phyloP scores from a whole-genome alignment of 768 basidiomycete species.

The Cystoderma amianthinum region DNA sequence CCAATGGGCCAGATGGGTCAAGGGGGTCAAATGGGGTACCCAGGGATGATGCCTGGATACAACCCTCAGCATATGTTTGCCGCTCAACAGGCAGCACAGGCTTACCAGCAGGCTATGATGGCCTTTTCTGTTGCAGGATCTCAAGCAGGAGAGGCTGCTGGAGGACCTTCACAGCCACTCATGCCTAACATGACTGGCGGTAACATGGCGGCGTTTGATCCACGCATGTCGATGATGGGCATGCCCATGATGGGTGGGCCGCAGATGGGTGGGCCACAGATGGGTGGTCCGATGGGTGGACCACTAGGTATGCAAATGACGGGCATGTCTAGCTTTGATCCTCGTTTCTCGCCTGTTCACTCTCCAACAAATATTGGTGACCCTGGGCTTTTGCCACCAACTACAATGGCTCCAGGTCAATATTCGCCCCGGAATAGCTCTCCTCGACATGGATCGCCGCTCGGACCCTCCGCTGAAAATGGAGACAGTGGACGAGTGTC shows the following conservation, averaged over 20 bases:
- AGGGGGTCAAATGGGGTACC: constrained; percentile 42
- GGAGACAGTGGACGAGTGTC: constrained; percentile 15
- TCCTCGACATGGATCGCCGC: constrained; percentile 47
- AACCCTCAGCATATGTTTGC: constrained; percentile 82
- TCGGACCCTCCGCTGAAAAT: constrained; percentile 23
- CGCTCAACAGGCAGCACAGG: constrained; percentile 79
- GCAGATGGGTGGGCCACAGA: constrained; percentile 10
- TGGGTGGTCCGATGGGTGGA: too few relatives aligned
- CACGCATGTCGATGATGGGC: constrained; percentile 79
- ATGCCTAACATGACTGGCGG: constrained; percentile 57
- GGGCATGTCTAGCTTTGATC: constrained; percentile 53
- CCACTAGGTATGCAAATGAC: constrained; percentile 54
- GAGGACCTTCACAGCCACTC: constrained; percentile 33
- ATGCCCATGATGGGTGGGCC: constrained; percentile 60
- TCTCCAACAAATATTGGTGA: constrained; percentile 18
- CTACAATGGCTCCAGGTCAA: constrained; percentile 18
- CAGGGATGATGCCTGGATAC: constrained; percentile 51
- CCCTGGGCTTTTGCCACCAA: constrained; percentile 28
- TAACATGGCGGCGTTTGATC: constrained; percentile 50
- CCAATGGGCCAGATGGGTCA: constrained; percentile 24
- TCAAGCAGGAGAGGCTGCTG: constrained; percentile 56
- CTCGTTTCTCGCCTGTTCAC: constrained; percentile 40
- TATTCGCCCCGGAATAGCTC: constrained; percentile 44
- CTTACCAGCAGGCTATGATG: constrained; percentile 89
- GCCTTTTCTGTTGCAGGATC: constrained; percentile 72